phyloP scores from a whole-genome alignment of 352 stramenopile genomes.

The Globisporangium takayamanum region DNA sequence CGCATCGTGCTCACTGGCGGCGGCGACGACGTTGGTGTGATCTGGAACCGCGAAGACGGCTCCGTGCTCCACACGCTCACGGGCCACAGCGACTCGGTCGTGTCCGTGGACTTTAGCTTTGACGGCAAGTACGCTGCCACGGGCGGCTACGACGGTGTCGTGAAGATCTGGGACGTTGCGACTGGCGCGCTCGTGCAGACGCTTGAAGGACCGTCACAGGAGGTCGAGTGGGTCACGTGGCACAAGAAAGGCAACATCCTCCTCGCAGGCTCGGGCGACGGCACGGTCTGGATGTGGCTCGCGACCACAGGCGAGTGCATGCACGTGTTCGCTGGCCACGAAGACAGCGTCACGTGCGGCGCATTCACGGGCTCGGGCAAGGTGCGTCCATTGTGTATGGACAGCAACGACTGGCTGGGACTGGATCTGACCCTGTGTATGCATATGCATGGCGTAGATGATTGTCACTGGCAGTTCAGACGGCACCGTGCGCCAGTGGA shows the following conservation, averaged over 20 bases:
- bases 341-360: slow-evolving; percentile 92
- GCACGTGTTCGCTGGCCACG: slow-evolving; percentile 96
- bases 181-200: slow-evolving; percentile 76
- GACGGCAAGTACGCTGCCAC: slow-evolving; percentile 85
- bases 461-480: slow-evolving; percentile 93
- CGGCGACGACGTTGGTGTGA: slow-evolving; percentile 77
- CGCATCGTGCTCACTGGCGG: slow-evolving; percentile 79
- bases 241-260: slow-evolving; percentile 90
- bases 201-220: slow-evolving; percentile 84
- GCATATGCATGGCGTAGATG: slow-evolving; percentile 33
- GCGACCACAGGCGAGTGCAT: slow-evolving; percentile 94
- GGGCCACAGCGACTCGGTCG: slow-evolving; percentile 80
- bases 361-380: slow-evolving; percentile 94
- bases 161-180: slow-evolving; percentile 87
- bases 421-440: not conserved
- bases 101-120: slow-evolving; percentile 81
- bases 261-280: slow-evolving; percentile 82
- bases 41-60: slow-evolving; percentile 84
- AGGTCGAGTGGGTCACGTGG: slow-evolving; percentile 89
- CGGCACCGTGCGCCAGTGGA: slow-evolving; percentile 94
- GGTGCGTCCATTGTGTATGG: slow-evolving; percentile 22
- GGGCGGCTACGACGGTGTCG: slow-evolving; percentile 77
- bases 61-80: slow-evolving; percentile 68
- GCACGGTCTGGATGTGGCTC: slow-evolving; percentile 92
- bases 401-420: slow-evolving; percentile 2